Evolutionary conservation across 106 monocot genomes (phyloP), one percentile per base, ranked within the genome.

Genomic region (Apostasia shenzhenica): DNA sequence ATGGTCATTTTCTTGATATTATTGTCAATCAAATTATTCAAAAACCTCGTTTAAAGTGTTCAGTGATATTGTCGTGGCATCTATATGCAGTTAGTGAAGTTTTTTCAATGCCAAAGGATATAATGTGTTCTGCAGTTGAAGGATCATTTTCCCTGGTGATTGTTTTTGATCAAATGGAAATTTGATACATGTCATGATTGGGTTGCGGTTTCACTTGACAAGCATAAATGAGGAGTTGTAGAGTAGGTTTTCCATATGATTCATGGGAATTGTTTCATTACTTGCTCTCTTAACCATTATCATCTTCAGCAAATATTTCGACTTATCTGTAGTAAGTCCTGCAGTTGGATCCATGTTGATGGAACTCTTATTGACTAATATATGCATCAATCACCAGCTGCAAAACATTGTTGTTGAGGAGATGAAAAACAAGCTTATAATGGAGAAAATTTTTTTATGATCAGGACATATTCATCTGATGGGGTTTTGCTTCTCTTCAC

Each of bases 1-100:
- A 55, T 83, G 67, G 77, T 81, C 62, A 11, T 52, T 60, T 64
- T 76, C 57, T 71, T 82, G 70, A 75, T 65, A 70, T 78, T 78
- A 12, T 67, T 78, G 63, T 66, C 61, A n/a, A 67, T 69, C 58
- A 71, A 82, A 62, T 72, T 57, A 74, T 79, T 58, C 73, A 69
- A 59, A 14, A 62, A 57, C 66, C 48, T 72, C 72, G 55, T 70
- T 59, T 61, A 75, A 80, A 82, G 68, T 53, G 67, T 78, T 81
- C 68, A 51, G 54, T 79, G 63, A 44, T 75, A 41, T 71, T 78
- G 54, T 40, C 73, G 76, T 63, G 64, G 75, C 63, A 57, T 61
- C 14, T 72, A 54, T 52, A 42, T 75, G 68, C 58, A 58, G 50
- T 64, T 67, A 42, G 9, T 66, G 70, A 66, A 48, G 41, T 53